Percentiles rank a stretch among this genome's conserved stretches.
Conservation (phyloP, 371 early-diverging fungal genomes). For the Mortierella polycephala region DNA sequence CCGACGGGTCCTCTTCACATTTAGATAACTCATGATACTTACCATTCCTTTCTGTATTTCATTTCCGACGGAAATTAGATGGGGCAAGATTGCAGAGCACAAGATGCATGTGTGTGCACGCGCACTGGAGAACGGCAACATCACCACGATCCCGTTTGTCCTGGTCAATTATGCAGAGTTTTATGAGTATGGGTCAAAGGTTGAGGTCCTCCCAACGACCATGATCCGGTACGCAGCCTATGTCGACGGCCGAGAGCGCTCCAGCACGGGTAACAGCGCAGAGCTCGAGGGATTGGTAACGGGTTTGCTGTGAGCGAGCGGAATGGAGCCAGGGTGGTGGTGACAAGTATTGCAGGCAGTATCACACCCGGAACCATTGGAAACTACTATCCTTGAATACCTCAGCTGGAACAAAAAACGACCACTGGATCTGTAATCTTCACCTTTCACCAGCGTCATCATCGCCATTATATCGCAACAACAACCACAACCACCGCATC, state of each 20-base stretch:
- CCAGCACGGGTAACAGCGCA: slow-evolving; percentile 46
- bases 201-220: slow-evolving; percentile 32
- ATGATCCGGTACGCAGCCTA: slow-evolving; percentile 40
- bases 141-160: slow-evolving; percentile 47
- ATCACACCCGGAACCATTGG: no score
- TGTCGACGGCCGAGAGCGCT: slow-evolving; percentile 21
- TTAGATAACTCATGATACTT: no score
- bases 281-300: slow-evolving; percentile 51
- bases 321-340: no score
- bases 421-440: no score
- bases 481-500: no score
- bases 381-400: no score
- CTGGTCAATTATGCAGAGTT: slow-evolving; percentile 52
- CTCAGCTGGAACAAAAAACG: no score
- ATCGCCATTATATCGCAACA: no score
- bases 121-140: slow-evolving; percentile 47
- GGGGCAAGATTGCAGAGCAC: slow-evolving; percentile 51
- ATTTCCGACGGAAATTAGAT: slow-evolving; percentile 8
- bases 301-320: slow-evolving; percentile 20
- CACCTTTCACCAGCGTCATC: no score
- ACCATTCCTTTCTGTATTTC: no score
- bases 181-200: slow-evolving; percentile 36
- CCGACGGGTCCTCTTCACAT: no score
- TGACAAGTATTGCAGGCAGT: no score
- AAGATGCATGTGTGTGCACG: slow-evolving; percentile 51